Base-by-base conservation (phyloP, 768 basidiomycete species). In the Vararia minispora region DNA sequence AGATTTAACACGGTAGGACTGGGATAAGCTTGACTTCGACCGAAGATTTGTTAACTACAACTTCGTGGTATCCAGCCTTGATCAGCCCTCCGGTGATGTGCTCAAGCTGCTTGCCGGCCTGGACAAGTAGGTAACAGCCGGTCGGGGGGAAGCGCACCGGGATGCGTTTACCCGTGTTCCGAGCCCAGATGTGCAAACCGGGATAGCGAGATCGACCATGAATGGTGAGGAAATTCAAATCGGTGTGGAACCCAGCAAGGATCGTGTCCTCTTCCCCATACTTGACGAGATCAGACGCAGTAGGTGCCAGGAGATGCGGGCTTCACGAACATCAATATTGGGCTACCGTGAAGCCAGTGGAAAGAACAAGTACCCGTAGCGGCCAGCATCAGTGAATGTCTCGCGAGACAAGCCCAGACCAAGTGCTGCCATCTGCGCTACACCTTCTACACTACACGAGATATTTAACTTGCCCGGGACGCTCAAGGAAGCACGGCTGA, bases 61-160 rank as follows among this genome's bases (percentile, higher is more conserved):
- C 92, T 51, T 98, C 92, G 49, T 98, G 92, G 54, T 72, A 94
- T 4, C 92, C 92, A 10, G 92, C 92, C 51, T 85, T 85, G 54
- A 98, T 77, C 21, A 92, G 61, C 0, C 92, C 84, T 12, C 81
- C 83, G 17, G 69, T 76, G 29, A 90, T 63, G 58, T 88, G 86
- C 54, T 95, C 92, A 9, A 98, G 71, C 55, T 98, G 92, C 58
- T 91, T 94, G 28, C 92, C 92, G 2, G 91, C 91, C 58, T 98
- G 92, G 1, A 98, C 88, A 11, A 98, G 72, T 24, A 98, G 69
- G 53, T 79, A 79, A 28, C 79, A 72, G 33, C 78, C 78, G 3
- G 82, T 85, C 1, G 72, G 65, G 1, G 91, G 91, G 35, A 98
- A 88, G 52, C 71, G 76, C 31, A 95, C 91, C 2, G 79, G 66